Base-by-base conservation (phyloP, 306 rosid species). In the Quercus glauca region DNA sequence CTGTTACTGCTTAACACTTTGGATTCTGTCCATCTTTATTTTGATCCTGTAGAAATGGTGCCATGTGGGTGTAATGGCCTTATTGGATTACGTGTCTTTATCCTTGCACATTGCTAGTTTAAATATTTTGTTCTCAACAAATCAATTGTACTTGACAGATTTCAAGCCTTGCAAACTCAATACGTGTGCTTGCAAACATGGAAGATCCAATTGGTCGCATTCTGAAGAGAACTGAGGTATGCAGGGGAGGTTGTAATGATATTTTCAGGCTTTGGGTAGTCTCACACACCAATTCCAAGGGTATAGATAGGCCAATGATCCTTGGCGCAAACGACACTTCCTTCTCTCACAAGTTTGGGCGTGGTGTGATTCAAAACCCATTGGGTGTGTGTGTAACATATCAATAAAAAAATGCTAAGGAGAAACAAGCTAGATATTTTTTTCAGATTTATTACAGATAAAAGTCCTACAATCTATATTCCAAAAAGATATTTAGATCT, bases 201-300 rank as follows among this genome's bases (percentile, higher is more conserved):
- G 97, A 93, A 82, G 99, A 95, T 89, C 98, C 98, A 43, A 93
- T 93, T 80, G 98, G 98, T 65, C 90, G 41, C 56, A 83, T 95
- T 58, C 81, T 88, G 83, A 95, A 91, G 83, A 90, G 79, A 78
- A 95, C 97, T 6, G 89, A 95, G 98, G 98, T 93, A 87, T 82
- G 76, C 55, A 41, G 71, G 57, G 7, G 35, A 41, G 26, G 69
- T 80, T 43, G 51, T 64, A 56, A 41, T 31, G 55, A 64, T 76
- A 13, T 76, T 41, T 35, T 58, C 59, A 17, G 59, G 69, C 59
- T 79, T 74, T 71, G 28, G 70, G 55, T 73, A 55, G 58, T 80
- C 73, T 76, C 41, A 61, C 41, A 61, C 79, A 15, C 35, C 69
- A 45, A 41, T 59, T n/a, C 26, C 33, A 45, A 64, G 65, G 57